Base-by-base conservation (phyloP, 1,284 basidiomycete genomes). In the Trametes sp. region DNA sequence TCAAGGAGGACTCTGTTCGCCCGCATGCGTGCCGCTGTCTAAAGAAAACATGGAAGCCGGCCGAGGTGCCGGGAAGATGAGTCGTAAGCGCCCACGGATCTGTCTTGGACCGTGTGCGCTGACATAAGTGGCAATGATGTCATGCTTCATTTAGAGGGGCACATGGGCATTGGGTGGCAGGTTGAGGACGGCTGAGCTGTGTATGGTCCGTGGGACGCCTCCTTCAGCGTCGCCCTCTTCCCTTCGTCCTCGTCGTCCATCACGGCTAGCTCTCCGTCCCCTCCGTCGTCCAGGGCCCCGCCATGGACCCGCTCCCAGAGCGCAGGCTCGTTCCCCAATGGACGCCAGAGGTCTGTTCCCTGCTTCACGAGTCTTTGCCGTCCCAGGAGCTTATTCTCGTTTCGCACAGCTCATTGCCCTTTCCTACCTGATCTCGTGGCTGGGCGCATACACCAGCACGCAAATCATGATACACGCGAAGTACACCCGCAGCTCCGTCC, bases 391-490 rank as follows among this genome's bases (percentile, higher is more conserved):
- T 45, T 14, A 5, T 35, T 36, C 9, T 38, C 33, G 5, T 16
- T 19, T 23, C 14, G 16, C 28, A 14, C 31, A 75, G 73, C 70
- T 75, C 59, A 61, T 75, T 49, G 68, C 64, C 28, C 67, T 75
- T n/a, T 75, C 73, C 38, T 75, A 69, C 59, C 67, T 68, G 55
- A 72, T 75, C 48, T 75, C 73, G 0, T 74, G 73, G 73, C 65
- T 75, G 3, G 73, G 73, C 44, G 72, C 73, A 48, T 75, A 75
- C 58, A 75, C 73, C 14, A 74, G 72, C 68, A 75, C 72, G 0
- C 73, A 75, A 57, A 72, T 75, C 57, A 64, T 73, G 63, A 75
- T 75, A n/a, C 73, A 75, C 51, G 72, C 73, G 36, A 75, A 74
- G 54, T 74, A 74, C 59, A 71, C 72, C 23, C 67, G 70, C 26